Conservation (phyloP, 352 stramenopile genomes). For the Phytopythium montanum region DNA sequence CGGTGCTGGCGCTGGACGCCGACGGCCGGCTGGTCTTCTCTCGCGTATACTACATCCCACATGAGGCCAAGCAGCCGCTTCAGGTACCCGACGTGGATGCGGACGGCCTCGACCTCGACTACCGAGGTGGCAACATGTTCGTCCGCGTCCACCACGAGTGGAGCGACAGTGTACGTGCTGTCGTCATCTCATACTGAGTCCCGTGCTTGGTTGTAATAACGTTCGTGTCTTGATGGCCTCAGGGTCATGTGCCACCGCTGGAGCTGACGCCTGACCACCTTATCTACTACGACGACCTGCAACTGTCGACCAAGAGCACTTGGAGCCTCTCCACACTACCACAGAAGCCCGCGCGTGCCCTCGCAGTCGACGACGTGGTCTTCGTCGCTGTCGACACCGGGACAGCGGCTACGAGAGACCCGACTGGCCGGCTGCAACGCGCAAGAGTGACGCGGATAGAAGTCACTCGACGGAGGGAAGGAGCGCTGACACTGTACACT, state of each 20-base stretch:
- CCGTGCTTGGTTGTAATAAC: not conserved
- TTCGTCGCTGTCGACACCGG: too few species aligned
- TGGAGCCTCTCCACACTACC: conserved; percentile 13
- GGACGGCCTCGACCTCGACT: not conserved
- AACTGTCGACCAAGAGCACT: not conserved
- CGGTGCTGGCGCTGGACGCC: conserved; percentile 44
- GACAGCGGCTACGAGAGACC: not conserved
- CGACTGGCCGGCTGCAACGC: not conserved
- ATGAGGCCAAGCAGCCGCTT: conserved; percentile 24
- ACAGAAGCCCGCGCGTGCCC: conserved; percentile 45
- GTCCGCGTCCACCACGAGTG: conserved; percentile 31
- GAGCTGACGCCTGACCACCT: conserved; percentile 51
- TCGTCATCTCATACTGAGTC: too few species aligned
- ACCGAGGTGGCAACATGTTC: conserved; percentile 13
- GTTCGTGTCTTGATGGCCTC: not conserved
- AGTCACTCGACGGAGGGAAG: conserved; percentile 12
- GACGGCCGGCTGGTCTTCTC: conserved; percentile 34
- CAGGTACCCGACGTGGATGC: not conserved
- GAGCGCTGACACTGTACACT: conserved; percentile 62
- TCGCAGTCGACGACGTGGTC: conserved; percentile 12
- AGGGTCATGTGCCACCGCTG: conserved; percentile 20
- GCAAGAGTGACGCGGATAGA: conserved; percentile 27
- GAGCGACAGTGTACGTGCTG: conserved; percentile 1
- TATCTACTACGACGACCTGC: conserved; percentile 24
- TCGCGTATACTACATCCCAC: conserved; percentile 64